A percentile compares a stretch with the other conserved stretches of the same genome.
These are phyloP conservation scores for Astrothelium subdiscretum DNA, from an alignment of 495 filamentous ascomycete genomes.

Conservation along the genomic window DNA sequence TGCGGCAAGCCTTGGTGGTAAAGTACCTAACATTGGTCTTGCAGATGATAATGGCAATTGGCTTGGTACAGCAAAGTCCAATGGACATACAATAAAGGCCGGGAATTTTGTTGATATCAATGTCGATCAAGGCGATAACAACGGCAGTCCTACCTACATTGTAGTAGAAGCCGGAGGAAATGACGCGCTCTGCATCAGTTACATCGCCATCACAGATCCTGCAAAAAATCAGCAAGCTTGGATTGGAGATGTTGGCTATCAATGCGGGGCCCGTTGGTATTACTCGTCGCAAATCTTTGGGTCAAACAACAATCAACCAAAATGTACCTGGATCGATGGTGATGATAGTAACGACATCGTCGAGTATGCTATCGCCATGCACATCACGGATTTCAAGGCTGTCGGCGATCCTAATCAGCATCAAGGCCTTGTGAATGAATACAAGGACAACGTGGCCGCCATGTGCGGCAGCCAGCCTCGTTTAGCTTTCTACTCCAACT, in stretches of 20 bases:
- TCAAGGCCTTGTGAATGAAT: conserved; percentile 1
- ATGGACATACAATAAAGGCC: background rate
- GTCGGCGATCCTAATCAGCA: background rate
- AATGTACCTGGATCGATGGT: conserved; percentile 9
- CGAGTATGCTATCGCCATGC: conserved; percentile 4
- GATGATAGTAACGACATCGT: conserved; percentile 6
- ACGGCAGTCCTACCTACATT: background rate
- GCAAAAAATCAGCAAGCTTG: background rate
- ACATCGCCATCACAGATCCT: background rate
- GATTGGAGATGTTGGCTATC: conserved; percentile 4
- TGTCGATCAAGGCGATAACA: background rate
- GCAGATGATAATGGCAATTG: background rate
- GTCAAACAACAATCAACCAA: background rate
- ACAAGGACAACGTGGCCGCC: conserved; percentile 4
- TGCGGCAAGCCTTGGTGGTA: background rate
- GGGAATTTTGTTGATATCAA: background rate
- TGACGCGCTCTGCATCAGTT: background rate
- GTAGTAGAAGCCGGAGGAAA: background rate
- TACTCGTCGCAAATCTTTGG: background rate
- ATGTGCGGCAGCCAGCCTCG: conserved; percentile 1
- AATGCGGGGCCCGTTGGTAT: conserved; percentile 9
- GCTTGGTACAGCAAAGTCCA: background rate
- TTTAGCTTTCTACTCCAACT: background rate
- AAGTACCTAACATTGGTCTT: background rate
- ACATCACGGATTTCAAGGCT: conserved; percentile 7